Evolutionary conservation across 2,329 filamentous ascomycete genomes (phyloP), one percentile per base, ranked within the genome.

Genomic region (Fusarium mexicanum): DNA sequence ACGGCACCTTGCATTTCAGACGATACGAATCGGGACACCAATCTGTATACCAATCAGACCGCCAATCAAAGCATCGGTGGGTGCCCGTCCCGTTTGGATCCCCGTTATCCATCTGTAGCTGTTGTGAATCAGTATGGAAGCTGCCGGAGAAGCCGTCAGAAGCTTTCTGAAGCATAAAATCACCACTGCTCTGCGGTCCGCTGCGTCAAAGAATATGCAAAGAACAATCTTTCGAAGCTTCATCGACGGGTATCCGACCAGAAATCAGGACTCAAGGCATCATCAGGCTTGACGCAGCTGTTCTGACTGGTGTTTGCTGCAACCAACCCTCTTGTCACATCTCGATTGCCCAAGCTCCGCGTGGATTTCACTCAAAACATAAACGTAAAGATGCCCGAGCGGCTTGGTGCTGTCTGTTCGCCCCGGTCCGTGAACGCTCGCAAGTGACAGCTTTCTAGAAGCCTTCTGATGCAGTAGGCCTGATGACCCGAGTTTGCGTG

Each of bases 1-100:
- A 79, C 79, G 79, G 79, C 65, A 77, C 61, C 76, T 72, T 79
- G 78, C 79, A 79, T 77, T 61, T 70, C 62, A 76, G 74, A 76
- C 75, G 73, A 79, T 75, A 74, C 77, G 67, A 74, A 62, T 71
- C 71, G 63, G 71, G 58, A 59, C 69, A 69, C 75, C 70, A 76
- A 61, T 74, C 71, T 57, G 63, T 58, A 69, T 50, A 51, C 59
- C 50, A 72, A 64, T 65, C 74, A 73, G 57, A 53, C 61, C 65
- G 61, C 71, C 67, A 76, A 76, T 73, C 71, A 72, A 63, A 65
- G 63, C 61, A 65, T 68, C 67, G 48, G 53, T 57, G 50, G 53
- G 51, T 69, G 46, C 61, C 66, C 68, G 59, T 67, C 47, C 66
- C 65, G 70, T 77, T 76, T 78, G 74, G 48, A 64, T 55, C 47